Evolutionary conservation across 768 basidiomycete genomes (phyloP), one percentile per base, ranked within the genome.

Genomic region (Mycena leptocephala): DNA sequence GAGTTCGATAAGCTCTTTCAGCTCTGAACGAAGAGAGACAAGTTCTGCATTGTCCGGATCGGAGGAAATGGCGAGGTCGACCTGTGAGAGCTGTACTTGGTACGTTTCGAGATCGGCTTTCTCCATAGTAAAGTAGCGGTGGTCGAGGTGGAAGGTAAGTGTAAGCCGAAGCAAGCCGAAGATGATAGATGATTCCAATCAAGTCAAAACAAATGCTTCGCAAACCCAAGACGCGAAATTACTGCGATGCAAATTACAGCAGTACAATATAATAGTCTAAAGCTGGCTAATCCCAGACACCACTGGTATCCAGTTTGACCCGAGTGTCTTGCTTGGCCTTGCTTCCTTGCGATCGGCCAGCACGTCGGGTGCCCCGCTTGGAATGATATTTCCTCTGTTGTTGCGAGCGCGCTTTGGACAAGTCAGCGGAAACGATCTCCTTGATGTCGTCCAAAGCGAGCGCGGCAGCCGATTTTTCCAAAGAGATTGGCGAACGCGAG

Each of bases 41-140:
- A 97, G 92, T 84, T 95, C 95, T 68, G 86, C 80, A 82, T 96
- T 97, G 80, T 87, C 87, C 6, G 95, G 94, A 81, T 97, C 96
- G 51, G 92, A 84, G 62, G 91, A 87, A 59, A 97, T 92, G 24
- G 95, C 94, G 69, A 92, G 85, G 83, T 97, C 95, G 75, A 97
- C 96, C 83, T 97, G 95, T n/a, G 93, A 92, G 74, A 96, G 93
- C 82, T 96, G 95, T 14, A 95, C 94, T 87, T 97, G 95, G 82
- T 96, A 97, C 2, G 95, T 95, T 85, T 97, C 96, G 73, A 97
- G 91, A 84, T 97, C 96, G 73, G 91, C 88, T 80, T 91, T 92
- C 83, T 95, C 89, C 89, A 91, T 90, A 32, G 71, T 22, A 32
- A 32, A 53, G 46, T n/a, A 33, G 41, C n/a, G 11, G 56, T 32